Evolutionary conservation across 2,329 filamentous ascomycete genomes (phyloP).

Genomic region (Alternaria solani): DNA sequence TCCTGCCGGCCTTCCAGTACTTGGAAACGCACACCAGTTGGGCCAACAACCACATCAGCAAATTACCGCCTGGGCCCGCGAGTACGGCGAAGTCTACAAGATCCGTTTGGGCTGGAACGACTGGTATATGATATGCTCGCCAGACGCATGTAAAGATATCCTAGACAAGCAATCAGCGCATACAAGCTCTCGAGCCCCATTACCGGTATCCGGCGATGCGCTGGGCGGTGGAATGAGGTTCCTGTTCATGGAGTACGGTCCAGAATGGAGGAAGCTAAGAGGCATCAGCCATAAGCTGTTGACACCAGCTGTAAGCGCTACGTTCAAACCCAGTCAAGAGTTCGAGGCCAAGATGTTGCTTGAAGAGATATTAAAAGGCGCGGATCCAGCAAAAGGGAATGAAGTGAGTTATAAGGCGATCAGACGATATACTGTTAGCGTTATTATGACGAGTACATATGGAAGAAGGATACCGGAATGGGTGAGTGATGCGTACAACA

Average conservation of each 20-base stretch:
- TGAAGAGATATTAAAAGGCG: constrained; percentile 50
- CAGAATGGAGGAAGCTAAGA: constrained; percentile 52
- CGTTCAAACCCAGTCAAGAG: constrained; percentile 56
- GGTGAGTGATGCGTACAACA: constrained; percentile 24
- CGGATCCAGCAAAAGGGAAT: constrained; percentile 28
- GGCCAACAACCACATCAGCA: constrained; percentile 40
- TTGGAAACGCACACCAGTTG: constrained; percentile 44
- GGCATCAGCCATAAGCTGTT: constrained; percentile 51
- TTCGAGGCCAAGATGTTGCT: constrained; percentile 58
- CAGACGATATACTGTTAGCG: constrained; percentile 43
- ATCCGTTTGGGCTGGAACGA: constrained; percentile 56
- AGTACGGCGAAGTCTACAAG: constrained; percentile 58
- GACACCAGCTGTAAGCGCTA: constrained; percentile 48
- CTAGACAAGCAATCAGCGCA: constrained; percentile 52
- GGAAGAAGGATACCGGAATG: constrained; percentile 43
- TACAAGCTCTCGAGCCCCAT: constrained; percentile 49
- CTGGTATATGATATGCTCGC: constrained; percentile 57
- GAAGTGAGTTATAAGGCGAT: constrained; percentile 40
- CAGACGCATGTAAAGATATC: constrained; percentile 56
- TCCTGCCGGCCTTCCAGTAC: constrained; percentile 35
- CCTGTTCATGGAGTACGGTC: constrained; percentile 53
- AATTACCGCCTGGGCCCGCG: constrained; percentile 49
- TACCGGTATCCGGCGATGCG: constrained; percentile 52
- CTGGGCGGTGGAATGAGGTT: constrained; percentile 53
- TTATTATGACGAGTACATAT: constrained; percentile 51